phyloP scores from a whole-genome alignment of 2,329 filamentous ascomycete species.

The Sclerotinia nivalis region DNA sequence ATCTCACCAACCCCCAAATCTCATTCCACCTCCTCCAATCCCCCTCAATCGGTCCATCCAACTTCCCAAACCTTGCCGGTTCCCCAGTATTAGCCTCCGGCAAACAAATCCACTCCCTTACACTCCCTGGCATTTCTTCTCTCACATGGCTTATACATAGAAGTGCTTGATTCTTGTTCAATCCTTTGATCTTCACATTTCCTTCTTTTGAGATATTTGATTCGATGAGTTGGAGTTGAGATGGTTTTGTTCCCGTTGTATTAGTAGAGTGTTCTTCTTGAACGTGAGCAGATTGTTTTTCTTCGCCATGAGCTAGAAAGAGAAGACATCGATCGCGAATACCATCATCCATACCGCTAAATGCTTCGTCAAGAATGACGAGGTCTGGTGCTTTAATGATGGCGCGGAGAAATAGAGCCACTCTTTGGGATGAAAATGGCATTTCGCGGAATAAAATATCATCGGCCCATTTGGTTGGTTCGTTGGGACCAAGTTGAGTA shows the following conservation, averaged over 20 bases:
- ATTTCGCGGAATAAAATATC: conserved; percentile 69
- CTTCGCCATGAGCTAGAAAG: conserved; percentile 70
- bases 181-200: conserved; percentile 56
- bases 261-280: not conserved
- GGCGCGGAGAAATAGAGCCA: conserved; percentile 80
- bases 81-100: conserved; percentile 69
- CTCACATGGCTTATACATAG: conserved; percentile 90
- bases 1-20: conserved; percentile 54
- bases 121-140: conserved; percentile 83
- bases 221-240: conserved; percentile 43
- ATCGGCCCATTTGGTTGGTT: conserved; percentile 61
- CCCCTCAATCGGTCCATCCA: conserved; percentile 61
- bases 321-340: conserved; percentile 84
- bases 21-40: conserved; percentile 61
- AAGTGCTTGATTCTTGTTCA: conserved; percentile 73
- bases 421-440: conserved; percentile 79
- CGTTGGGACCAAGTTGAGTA: conserved; percentile 33
- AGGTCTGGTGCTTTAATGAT: conserved; percentile 79
- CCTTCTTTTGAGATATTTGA: conserved; percentile 50
- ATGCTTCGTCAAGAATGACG: conserved; percentile 83
- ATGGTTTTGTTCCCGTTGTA: not conserved
- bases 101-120: conserved; percentile 83
- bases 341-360: conserved; percentile 78
- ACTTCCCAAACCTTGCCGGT: conserved; percentile 63
- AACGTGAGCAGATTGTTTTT: conserved; percentile 42